phyloP scores from a whole-genome alignment of 75 land plant genomes.

The Cunninghamia lanceolata region DNA sequence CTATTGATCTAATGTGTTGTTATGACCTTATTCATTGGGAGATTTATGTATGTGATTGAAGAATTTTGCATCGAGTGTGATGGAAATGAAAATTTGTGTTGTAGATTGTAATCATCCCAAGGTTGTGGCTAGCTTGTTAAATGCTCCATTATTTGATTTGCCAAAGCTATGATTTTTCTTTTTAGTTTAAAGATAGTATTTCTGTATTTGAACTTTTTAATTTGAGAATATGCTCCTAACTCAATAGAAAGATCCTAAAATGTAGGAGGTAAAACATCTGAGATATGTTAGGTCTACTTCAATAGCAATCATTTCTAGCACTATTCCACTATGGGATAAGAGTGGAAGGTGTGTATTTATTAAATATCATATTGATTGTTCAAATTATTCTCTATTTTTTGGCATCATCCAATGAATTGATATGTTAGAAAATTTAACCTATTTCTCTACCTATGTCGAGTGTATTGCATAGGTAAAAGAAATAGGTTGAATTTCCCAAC shows the following conservation, averaged over 20 bases:
- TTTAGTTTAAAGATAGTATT: not conserved
- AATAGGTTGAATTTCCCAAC: not conserved
- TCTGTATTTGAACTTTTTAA: not conserved
- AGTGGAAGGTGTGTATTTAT: slow-evolving; percentile 14
- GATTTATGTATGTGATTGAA: not conserved
- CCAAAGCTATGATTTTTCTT: not conserved
- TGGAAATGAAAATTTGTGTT: slow-evolving; percentile 5
- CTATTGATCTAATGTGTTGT: too few relatives aligned
- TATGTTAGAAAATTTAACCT: not conserved
- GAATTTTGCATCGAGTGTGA: not conserved
- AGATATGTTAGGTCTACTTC: not conserved
- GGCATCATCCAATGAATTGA: not conserved
- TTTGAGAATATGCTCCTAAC: not conserved
- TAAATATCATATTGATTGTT: not conserved
- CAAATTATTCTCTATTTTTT: not conserved
- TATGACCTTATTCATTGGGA: too few relatives aligned
- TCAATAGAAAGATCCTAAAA: not conserved
- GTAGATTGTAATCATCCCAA: slow-evolving; percentile 64
- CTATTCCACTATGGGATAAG: slow-evolving; percentile 16
- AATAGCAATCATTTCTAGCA: not conserved
- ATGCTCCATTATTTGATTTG: not conserved
- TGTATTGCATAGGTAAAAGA: slow-evolving; percentile 25
- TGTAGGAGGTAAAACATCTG: not conserved
- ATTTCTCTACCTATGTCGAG: slow-evolving; percentile 10
- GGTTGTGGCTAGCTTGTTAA: slow-evolving; percentile 17